Evolutionary conservation across 2,329 filamentous ascomycete species (phyloP).

Genomic region (Didymella arachidicola): DNA sequence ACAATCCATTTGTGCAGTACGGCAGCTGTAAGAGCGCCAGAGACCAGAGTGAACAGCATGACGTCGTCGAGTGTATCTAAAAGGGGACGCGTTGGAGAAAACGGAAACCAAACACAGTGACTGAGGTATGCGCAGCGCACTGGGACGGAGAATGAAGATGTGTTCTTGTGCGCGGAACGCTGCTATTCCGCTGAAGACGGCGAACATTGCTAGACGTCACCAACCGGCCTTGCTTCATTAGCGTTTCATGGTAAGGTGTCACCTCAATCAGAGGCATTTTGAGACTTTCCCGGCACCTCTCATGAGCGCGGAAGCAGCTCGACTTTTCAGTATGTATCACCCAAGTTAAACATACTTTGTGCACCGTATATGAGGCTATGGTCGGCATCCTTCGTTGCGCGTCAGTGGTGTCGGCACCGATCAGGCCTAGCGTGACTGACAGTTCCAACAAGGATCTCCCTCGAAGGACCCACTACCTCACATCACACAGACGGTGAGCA

Average conservation of each 20-base stretch:
- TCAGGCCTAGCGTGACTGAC: slow-evolving; percentile 3
- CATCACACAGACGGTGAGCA: slow-evolving; percentile 21
- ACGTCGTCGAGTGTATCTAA: neutral
- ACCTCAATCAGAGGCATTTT: slow-evolving; percentile 5
- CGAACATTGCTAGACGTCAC: slow-evolving; percentile 34
- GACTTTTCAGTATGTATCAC: neutral
- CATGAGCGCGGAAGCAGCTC: neutral
- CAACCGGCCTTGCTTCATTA: slow-evolving; percentile 34
- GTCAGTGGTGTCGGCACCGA: neutral
- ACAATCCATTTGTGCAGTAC: slow-evolving; percentile 42
- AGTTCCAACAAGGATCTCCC: slow-evolving; percentile 7
- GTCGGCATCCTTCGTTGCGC: slow-evolving; percentile 8
- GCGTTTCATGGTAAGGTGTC: slow-evolving; percentile 37
- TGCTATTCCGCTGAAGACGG: slow-evolving; percentile 20
- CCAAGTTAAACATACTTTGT: neutral
- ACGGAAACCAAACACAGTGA: slow-evolving; percentile 9
- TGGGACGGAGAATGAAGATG: slow-evolving; percentile 13
- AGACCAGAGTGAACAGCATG: slow-evolving; percentile 30
- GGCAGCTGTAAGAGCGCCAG: slow-evolving; percentile 40
- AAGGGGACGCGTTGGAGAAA: slow-evolving; percentile 9
- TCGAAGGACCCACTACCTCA: slow-evolving; percentile 11
- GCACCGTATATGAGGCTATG: slow-evolving; percentile 8
- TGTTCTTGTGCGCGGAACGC: slow-evolving; percentile 17
- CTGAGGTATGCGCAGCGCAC: slow-evolving; percentile 10
- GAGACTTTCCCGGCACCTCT: neutral